Base-by-base conservation (phyloP, 495 filamentous ascomycete species). In the Aspergillus haitiensis region DNA sequence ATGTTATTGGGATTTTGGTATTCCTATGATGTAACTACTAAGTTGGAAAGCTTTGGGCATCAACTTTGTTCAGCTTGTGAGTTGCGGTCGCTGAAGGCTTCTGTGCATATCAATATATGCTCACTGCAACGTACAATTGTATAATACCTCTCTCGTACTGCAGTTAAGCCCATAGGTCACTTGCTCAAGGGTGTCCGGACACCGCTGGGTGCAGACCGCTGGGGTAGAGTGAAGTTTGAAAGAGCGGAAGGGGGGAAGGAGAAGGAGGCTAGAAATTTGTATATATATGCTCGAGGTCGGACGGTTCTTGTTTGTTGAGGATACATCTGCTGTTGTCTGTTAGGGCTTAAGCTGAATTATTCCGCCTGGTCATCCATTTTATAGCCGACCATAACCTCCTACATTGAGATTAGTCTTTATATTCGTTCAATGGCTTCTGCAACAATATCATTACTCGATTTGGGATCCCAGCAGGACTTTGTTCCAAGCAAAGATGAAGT, bases 181-280 rank as follows among this genome's bases (percentile, higher is more conserved):
- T 15, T 18, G 44, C 15, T 18, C 44, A 21, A 21, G 16, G 44
- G 16, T 15, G 21, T 47, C 16, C 27, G 44, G 44, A 47, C 44
- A 47, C 44, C 44, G 44, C 44, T 47, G n/a, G 44, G 27, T 18
- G 44, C 44, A 47, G 44, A 47, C 44, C 44, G 44, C 44, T 47
- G 4, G 15, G n/a, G 15, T n/a, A 18, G 27, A 18, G 44, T 16
- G 44, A 47, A 16, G 12, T 7, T 47, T 21, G n/a, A 18, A 10
- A 18, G 15, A 21, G 44, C n/a, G n/a, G n/a, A n/a, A 18, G 9
- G 44, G 27, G 27, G 44, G 27, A 21, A 47, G 44, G 15, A 21
- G 44, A 3, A 27, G 21, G 3, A 18, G 9, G 44, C 15, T 18
- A 18, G 27, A 21, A 47, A 18, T 47, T 18, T 47, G 44, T 47